Conservation (phyloP, 169 alveolate genomes). For the Cryptosporidium canis region DNA sequence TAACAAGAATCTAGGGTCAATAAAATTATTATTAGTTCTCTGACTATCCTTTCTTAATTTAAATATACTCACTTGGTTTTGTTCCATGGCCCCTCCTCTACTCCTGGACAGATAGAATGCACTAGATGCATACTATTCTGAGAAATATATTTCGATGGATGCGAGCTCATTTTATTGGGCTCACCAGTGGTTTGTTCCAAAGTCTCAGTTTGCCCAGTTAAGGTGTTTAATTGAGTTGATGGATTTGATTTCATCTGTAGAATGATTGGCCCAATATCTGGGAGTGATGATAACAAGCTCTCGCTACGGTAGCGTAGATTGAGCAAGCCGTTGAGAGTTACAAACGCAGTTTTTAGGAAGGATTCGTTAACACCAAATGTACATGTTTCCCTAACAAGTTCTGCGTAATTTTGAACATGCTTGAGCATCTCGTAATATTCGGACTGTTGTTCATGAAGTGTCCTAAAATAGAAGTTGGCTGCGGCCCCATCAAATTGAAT, state of each 20-base stretch:
- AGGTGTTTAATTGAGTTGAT: background rate
- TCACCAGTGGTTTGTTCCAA: background rate
- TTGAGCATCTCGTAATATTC: conserved; percentile 89
- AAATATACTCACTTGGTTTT: conserved; percentile 27
- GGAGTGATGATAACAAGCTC: conserved; percentile 51
- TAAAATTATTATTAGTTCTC: conserved; percentile 29
- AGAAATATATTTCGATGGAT: conserved; percentile 34
- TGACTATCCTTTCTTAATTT: conserved; percentile 1
- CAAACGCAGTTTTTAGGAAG: conserved; percentile 84
- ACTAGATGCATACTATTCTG: conserved; percentile 7
- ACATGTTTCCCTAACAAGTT: conserved; percentile 85
- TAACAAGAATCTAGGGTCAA: background rate
- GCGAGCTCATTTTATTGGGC: background rate
- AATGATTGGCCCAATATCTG: conserved; percentile 62
- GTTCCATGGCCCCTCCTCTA: conserved; percentile 72
- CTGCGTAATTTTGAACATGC: conserved; percentile 87
- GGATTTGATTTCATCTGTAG: conserved; percentile 57
- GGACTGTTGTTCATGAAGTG: conserved; percentile 87
- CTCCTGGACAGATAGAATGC: conserved; percentile 69
- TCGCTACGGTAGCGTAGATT: conserved; percentile 55
- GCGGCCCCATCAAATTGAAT: conserved; percentile 92
- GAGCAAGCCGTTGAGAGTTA: conserved; percentile 82
- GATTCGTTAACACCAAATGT: conserved; percentile 89
- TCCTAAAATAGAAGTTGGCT: conserved; percentile 83
- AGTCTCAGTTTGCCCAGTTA: background rate